phyloP scores from a whole-genome alignment of 352 stramenopile species.

The Phytopythium cucurbitacearum region DNA sequence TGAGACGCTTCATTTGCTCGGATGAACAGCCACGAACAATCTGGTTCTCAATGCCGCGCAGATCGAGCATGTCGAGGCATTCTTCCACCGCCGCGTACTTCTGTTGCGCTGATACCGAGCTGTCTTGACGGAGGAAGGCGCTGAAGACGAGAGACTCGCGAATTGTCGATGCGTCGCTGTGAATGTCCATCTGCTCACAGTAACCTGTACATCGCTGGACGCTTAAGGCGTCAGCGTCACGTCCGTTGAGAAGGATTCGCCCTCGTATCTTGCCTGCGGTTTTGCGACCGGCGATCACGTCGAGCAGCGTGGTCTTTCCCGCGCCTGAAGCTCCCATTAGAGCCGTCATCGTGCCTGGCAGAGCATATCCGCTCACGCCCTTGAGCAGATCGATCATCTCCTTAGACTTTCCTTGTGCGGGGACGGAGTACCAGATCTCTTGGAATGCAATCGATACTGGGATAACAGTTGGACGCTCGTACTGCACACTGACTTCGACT shows the following conservation, averaged over 20 bases:
- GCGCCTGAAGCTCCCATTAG: slow-evolving; percentile 75
- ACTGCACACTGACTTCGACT: too few species aligned
- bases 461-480: too few species aligned
- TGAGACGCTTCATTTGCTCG: slow-evolving; percentile 39
- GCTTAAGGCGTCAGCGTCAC: slow-evolving; percentile 14
- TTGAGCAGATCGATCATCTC: slow-evolving; percentile 59
- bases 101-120: slow-evolving; percentile 5
- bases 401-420: too few species aligned
- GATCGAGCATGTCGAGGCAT: slow-evolving; percentile 20
- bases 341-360: slow-evolving; percentile 76
- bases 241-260: slow-evolving; percentile 82
- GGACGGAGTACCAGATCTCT: background rate
- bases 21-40: slow-evolving; percentile 22
- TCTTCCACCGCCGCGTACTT: slow-evolving; percentile 21
- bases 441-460: too few species aligned
- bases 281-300: too few species aligned
- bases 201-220: slow-evolving; percentile 4
- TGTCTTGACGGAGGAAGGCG: slow-evolving; percentile 53
- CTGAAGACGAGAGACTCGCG: slow-evolving; percentile 80
- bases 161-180: slow-evolving; percentile 5
- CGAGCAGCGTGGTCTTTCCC: slow-evolving; percentile 33
- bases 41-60: slow-evolving; percentile 1
- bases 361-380: slow-evolving; percentile 51
- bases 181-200: too few species aligned
- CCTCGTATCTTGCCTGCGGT: slow-evolving; percentile 18